Base-by-base conservation (phyloP, 192 early-diverging fungal genomes). In the Linnemannia zychae region DNA sequence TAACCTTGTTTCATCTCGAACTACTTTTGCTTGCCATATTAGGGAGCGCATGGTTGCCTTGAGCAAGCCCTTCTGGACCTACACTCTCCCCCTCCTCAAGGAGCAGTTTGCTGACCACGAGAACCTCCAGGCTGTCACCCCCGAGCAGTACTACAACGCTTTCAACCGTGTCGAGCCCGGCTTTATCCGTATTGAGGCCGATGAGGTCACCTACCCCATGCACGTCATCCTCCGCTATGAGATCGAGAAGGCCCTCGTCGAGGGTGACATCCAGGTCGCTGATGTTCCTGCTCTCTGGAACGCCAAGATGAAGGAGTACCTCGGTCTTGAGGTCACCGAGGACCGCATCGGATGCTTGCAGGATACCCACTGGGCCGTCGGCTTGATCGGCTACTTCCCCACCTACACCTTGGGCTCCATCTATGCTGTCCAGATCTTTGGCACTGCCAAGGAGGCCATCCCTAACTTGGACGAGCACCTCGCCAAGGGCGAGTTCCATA, bases 401-500 rank as follows among this genome's bases (percentile, higher is more conserved):
- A 88, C 88, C 13, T 88, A 88, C 49, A 88, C 87, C 9, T 37
- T 88, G 28, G 88, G 88, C 31, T 79, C 85, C 31, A 82, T 86
- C 48, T 80, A 82, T 36, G 69, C 87, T 6, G 86, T 79, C 49
- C 81, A 84, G 67, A 84, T 84, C 60, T 84, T 77, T 71, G 28
- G 13, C 15, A 67, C 75, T 50, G 76, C 81, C 66, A 77, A 84
- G 72, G 44, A 76, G 78, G 77, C 74, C 7, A 86, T 80, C 36
- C 84, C 84, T 20, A 70, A 76, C 34, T 74, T 87, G 73, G 82
- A 87, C 11, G 81, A 81, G 53, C 77, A 83, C 31, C 50, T 88
- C 7, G 65, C 67, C 68, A 79, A 81, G 79, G 88, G 88, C 22
- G 86, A 88, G 33, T 87, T 88, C 73, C 74, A 77, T 70, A 75